Conservation (phyloP, 2,329 filamentous ascomycete species). For the Nigrospora sphaerica region DNA sequence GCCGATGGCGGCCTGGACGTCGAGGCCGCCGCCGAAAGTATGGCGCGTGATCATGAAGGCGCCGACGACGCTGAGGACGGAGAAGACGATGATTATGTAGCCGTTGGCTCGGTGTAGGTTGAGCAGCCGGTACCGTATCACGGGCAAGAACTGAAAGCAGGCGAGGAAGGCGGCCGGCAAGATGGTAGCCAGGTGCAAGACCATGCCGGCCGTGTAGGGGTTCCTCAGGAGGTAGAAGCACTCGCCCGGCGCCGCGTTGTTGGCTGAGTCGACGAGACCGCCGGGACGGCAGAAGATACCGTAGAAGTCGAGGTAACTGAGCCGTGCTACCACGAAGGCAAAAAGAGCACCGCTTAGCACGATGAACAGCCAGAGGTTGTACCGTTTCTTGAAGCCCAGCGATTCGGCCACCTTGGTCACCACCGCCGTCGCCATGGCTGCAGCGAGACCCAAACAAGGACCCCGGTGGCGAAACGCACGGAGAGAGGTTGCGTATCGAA, state of each 20-base stretch:
- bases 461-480: too few relatives aligned
- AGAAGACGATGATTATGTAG: slow-evolving; percentile 44
- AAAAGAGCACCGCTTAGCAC: slow-evolving; percentile 37
- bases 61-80: slow-evolving; percentile 35
- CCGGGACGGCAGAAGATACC: slow-evolving; percentile 23
- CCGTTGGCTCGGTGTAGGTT: slow-evolving; percentile 52
- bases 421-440: too few relatives aligned
- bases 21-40: slow-evolving; percentile 46
- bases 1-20: slow-evolving; percentile 37
- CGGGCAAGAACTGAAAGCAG: slow-evolving; percentile 37
- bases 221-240: slow-evolving; percentile 20
- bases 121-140: slow-evolving; percentile 34
- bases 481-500: too few relatives aligned
- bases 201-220: slow-evolving; percentile 25
- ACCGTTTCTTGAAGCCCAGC: slow-evolving; percentile 47
- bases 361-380: slow-evolving; percentile 50
- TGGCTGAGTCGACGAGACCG: neutral
- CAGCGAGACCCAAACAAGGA: too few relatives aligned
- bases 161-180: slow-evolving; percentile 33
- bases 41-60: slow-evolving; percentile 45
- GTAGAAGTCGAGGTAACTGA: slow-evolving; percentile 40
- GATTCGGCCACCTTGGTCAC: too few relatives aligned
- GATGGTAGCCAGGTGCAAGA: slow-evolving; percentile 32
- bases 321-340: slow-evolving; percentile 39
- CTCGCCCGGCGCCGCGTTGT: slow-evolving; percentile 19